phyloP scores from a whole-genome alignment of 106 monocot genomes.

The Platanthera zijinensis region DNA sequence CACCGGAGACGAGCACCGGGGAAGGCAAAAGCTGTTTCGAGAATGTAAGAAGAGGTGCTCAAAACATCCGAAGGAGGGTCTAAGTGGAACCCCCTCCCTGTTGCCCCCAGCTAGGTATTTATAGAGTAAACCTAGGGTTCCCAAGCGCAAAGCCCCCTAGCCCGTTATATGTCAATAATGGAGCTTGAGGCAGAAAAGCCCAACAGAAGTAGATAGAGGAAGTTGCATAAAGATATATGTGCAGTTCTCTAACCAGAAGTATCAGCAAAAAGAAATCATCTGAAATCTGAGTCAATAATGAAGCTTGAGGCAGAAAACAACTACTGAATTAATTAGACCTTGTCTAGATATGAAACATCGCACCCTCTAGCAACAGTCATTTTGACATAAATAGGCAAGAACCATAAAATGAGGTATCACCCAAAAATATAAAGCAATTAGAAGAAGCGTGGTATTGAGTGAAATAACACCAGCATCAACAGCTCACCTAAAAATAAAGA shows the following conservation, averaged over 20 bases:
- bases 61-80: too few relatives aligned
- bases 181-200: too few relatives aligned
- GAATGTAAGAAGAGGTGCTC: too few relatives aligned
- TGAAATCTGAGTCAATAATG: constrained; percentile 41
- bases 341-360: neutral
- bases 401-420: constrained; percentile 98
- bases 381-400: constrained; percentile 88
- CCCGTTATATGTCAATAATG: too few relatives aligned
- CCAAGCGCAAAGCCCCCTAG: too few relatives aligned
- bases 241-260: constrained; percentile 85
- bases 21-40: too few relatives aligned
- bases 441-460: constrained; percentile 77
- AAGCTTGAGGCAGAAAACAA: neutral
- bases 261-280: constrained; percentile 84
- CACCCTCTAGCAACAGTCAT: constrained; percentile 95
- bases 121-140: too few relatives aligned
- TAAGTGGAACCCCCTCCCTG: too few relatives aligned
- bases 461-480: constrained; percentile 78
- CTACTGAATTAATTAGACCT: neutral
- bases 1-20: too few relatives aligned
- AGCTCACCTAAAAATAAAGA: constrained; percentile 49
- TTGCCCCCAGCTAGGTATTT: too few relatives aligned
- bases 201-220: constrained; percentile 79
- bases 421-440: constrained; percentile 94
- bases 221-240: constrained; percentile 74